Percentiles rank a stretch among this genome's conserved stretches.
Evolutionary conservation across 75 land plant genomes (phyloP).

Genomic region (Pinus albicaulis): DNA sequence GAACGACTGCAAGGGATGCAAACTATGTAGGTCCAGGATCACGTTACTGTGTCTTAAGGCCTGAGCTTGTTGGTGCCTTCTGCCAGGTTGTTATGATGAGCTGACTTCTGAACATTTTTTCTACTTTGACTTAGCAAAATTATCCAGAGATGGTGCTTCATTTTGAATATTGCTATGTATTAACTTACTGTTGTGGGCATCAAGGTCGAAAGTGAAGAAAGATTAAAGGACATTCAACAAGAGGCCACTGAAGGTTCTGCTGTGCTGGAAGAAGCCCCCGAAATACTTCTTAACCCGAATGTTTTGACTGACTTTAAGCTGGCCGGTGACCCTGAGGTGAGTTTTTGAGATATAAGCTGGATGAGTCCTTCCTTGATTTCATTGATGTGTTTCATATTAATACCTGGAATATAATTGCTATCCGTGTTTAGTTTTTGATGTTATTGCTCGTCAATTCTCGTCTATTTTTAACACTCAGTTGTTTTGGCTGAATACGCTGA

Average conservation of each 20-base stretch:
- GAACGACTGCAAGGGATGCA: conserved; percentile 96
- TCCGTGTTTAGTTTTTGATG: not conserved
- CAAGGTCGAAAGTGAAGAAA: conserved; percentile 34
- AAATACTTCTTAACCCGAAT: conserved; percentile 84
- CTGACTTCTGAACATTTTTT: not conserved
- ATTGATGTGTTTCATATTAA: conserved; percentile 7
- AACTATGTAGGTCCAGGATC: conserved; percentile 81
- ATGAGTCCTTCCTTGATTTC: not conserved
- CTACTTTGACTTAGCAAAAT: not conserved
- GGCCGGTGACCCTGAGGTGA: conserved; percentile 74
- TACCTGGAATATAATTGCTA: not conserved
- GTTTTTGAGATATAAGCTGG: not conserved
- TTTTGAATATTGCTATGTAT: not conserved
- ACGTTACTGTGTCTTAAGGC: conserved; percentile 84
- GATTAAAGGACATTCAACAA: conserved; percentile 25
- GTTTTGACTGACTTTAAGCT: conserved; percentile 92
- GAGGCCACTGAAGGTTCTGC: conserved; percentile 16
- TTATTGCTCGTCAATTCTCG: not conserved
- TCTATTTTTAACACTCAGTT: not conserved
- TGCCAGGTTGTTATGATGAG: conserved; percentile 57
- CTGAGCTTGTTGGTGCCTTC: conserved; percentile 88
- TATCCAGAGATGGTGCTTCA: not conserved
- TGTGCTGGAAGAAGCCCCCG: conserved; percentile 12
- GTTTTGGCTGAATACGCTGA: too few relatives aligned
- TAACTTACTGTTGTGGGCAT: not conserved